Evolutionary conservation across 352 stramenopile genomes (phyloP).

Genomic region (Blastocystis sp.): DNA sequence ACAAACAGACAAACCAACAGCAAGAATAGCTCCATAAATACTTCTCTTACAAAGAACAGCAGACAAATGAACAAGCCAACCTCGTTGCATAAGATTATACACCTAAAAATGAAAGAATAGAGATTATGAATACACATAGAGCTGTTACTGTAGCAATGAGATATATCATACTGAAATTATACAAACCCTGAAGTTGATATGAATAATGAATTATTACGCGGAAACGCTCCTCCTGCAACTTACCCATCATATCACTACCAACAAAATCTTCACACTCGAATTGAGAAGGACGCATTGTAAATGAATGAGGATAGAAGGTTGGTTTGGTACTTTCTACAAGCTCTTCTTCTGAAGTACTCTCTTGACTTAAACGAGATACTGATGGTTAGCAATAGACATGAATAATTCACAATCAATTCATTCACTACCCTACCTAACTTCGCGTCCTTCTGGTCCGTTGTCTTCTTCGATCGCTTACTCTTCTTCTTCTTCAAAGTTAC

Average conservation of each 20-base stretch:
- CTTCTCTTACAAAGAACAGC: neutral
- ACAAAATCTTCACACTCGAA: slow-evolving; percentile 19
- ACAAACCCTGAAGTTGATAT: neutral
- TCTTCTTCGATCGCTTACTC: neutral
- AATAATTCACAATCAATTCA: too few relatives aligned
- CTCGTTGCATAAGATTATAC: slow-evolving; percentile 36
- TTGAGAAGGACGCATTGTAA: neutral
- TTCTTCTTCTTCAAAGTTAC: slow-evolving; percentile 53
- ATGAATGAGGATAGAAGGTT: slow-evolving; percentile 52
- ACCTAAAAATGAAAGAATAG: neutral
- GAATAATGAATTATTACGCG: neutral
- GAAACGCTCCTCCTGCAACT: slow-evolving; percentile 33
- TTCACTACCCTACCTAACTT: neutral
- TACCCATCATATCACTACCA: slow-evolving; percentile 4
- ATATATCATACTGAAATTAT: slow-evolving; percentile 61
- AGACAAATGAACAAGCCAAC: slow-evolving; percentile 17
- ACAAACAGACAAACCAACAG: neutral
- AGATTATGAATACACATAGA: neutral
- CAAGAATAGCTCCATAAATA: neutral
- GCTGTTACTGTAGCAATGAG: slow-evolving; percentile 19
- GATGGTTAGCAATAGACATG: neutral
- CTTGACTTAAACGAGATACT: neutral
- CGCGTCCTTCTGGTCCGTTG: neutral
- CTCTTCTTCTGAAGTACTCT: slow-evolving; percentile 52
- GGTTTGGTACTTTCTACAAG: slow-evolving; percentile 51